Evolutionary conservation across 441 rosid genomes (phyloP), one percentile per base, ranked within the genome.

Genomic region (Cnidoscolus chayamansa): DNA sequence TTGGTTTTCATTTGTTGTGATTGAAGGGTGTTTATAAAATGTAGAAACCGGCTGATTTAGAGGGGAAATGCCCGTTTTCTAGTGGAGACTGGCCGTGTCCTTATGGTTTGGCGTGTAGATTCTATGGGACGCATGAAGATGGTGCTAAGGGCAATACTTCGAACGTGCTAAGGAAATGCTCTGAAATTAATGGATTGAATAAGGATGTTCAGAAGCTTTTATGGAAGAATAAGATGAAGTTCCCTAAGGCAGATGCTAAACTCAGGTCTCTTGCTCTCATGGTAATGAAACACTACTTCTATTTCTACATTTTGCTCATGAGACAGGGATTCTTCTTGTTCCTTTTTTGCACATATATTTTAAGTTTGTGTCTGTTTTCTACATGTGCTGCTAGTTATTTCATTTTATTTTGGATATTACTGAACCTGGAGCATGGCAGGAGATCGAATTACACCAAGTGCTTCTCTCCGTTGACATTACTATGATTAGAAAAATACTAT

Each of bases 31-130:
- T 15, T 40, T 20, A 8, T 40, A 16, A 32, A 13, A 35, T 85
- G 86, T 82, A 92, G 98, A 94, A 89, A 84, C 93, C 90, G 7
- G 90, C 79, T 63, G 97, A 94, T 82, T 77, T 94, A 70, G 97
- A 90, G 63, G 98, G 97, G 54, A 86, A 87, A 48, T 94, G 98
- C 68, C 97, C 97, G 0, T 94, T 94, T 75, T 15, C 77, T 77
- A 79, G 77, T 19, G 77, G 81, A 40, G 86, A 79, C 50, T 86
- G 78, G 63, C 43, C 19, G 0, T 94, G 97, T 62, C 87, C 90
- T 51, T 94, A 81, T 74, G 98, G 98, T 48, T 77, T 94, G 76
- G 78, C 95, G 1, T 94, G 98, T 72, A 87, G 98, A 81, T 94
- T 90, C 81, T 82, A 74, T 2, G 88, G 91, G 50, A 81, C 89